A percentile compares a stretch with the other conserved stretches of the same genome.
Evolutionary conservation across 2,329 filamentous ascomycete species (phyloP).

Genomic region (Aspergillus sclerotialis): DNA sequence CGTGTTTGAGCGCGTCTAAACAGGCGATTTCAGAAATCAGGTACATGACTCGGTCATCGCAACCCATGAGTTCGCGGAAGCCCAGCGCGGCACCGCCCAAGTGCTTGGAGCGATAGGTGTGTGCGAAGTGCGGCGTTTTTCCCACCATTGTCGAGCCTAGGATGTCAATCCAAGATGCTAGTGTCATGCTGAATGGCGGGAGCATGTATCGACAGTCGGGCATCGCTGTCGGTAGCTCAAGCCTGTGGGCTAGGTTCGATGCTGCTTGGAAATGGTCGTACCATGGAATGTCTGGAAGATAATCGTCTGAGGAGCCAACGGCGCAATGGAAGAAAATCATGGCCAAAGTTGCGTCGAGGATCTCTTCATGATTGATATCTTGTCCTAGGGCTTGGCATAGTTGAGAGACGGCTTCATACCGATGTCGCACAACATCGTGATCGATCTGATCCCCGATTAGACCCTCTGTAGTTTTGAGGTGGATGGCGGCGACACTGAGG

Average conservation of each 20-base stretch:
- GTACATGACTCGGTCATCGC: conserved; percentile 96
- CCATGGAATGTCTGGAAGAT: conserved; percentile 88
- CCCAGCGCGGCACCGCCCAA: conserved; percentile 61
- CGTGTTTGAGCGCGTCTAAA: conserved; percentile 77
- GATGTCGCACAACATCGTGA: conserved; percentile 86
- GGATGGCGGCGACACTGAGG: conserved; percentile 84
- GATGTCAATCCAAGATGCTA: conserved; percentile 90
- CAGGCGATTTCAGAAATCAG: conserved; percentile 96
- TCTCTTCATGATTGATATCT: conserved; percentile 77
- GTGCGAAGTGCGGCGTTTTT: conserved; percentile 76
- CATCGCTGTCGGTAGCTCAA: conserved; percentile 67
- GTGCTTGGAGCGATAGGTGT: conserved; percentile 94
- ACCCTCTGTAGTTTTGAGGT: conserved; percentile 72
- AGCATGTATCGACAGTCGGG: conserved; percentile 53
- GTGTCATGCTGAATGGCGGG: conserved; percentile 88
- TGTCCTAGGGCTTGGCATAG: conserved; percentile 74
- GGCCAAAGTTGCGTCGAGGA: conserved; percentile 83
- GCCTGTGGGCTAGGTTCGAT: conserved; percentile 74
- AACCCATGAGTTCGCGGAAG: conserved; percentile 90
- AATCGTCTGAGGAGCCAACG: conserved; percentile 78
- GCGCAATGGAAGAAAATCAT: conserved; percentile 97
- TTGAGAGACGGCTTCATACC: conserved; percentile 77
- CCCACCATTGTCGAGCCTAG: conserved; percentile 89
- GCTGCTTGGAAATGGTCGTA: conserved; percentile 94
- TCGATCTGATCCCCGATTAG: conserved; percentile 68